A percentile compares a stretch with the other conserved stretches of the same genome.
These are phyloP conservation scores for Pseudopyricularia javanii DNA, from an alignment of 2,329 filamentous ascomycete species.

Conservation along the genomic window DNA sequence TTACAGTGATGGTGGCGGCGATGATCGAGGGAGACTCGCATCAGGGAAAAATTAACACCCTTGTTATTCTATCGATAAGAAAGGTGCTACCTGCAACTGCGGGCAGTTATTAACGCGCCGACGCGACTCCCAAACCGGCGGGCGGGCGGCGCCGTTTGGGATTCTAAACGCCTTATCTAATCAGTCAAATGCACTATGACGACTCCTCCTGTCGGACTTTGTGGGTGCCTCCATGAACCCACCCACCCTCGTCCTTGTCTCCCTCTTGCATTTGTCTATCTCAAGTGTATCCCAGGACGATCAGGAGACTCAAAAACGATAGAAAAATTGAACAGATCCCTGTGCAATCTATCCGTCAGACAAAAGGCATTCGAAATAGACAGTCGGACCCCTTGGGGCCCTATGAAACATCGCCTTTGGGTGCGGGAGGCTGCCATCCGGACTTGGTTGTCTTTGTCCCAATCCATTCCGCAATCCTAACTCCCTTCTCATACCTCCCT, in stretches of 20 bases:
- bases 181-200: not conserved
- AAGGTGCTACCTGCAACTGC: no score
- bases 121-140: not conserved
- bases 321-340: not conserved
- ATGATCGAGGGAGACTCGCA: no score
- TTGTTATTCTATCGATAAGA: no score
- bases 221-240: not conserved
- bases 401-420: not conserved
- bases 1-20: no score
- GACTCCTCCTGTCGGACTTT: not conserved
- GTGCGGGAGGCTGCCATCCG: not conserved
- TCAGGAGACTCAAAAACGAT: not conserved
- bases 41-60: no score
- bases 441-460: not conserved
- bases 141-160: not conserved
- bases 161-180: not conserved
- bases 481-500: not conserved
- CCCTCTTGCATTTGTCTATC: not conserved
- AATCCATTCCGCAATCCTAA: not conserved
- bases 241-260: not conserved
- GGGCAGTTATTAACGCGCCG: not conserved
- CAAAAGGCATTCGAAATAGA: not conserved
- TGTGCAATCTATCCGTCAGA: not conserved
- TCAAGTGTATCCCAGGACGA: not conserved
- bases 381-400: not conserved